A percentile compares a stretch with the other conserved stretches of the same genome.
Evolutionary conservation across 1,284 basidiomycete genomes (phyloP).

Genomic region (Apiotrichum domesticum): DNA sequence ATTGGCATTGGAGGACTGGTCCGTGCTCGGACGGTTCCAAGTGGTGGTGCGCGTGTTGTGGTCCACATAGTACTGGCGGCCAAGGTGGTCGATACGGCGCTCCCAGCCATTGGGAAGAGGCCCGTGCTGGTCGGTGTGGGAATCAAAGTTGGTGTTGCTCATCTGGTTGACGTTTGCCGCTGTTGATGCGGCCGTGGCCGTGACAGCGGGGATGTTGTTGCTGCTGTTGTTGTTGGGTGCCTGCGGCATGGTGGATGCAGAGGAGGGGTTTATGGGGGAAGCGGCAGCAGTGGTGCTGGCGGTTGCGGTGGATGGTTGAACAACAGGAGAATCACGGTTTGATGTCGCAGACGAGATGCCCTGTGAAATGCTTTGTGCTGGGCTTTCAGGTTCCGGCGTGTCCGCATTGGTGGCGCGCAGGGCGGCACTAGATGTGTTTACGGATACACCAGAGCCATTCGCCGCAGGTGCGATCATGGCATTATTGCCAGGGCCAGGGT

Average conservation of each 20-base stretch:
- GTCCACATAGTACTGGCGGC: constrained; percentile 86
- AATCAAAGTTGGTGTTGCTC: constrained; percentile 62
- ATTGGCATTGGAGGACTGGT: constrained; percentile 45
- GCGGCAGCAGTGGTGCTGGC: not conserved
- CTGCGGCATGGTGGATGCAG: too few relatives aligned
- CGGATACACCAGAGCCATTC: constrained; percentile 25
- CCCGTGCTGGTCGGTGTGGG: constrained; percentile 66
- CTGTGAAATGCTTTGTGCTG: constrained; percentile 3
- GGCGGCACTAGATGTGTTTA: constrained; percentile 39
- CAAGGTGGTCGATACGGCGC: constrained; percentile 78
- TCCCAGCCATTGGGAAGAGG: constrained; percentile 91
- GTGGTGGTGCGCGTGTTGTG: constrained; percentile 92
- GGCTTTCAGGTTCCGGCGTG: constrained; percentile 17
- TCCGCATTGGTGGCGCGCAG: not conserved
- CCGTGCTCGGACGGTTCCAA: constrained; percentile 65
- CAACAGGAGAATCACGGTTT: constrained; percentile 29
- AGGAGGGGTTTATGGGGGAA: not conserved
- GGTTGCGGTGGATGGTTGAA: constrained; percentile 29
- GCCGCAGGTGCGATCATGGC: constrained; percentile 24
- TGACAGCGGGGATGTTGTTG: constrained; percentile 21
- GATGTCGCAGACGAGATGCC: not conserved
- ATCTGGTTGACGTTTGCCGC: constrained; percentile 38
- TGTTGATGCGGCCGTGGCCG: constrained; percentile 45
- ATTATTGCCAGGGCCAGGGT: constrained; percentile 55
- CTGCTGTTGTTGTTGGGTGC: constrained; percentile 9